phyloP scores from a whole-genome alignment of 2,329 filamentous ascomycete species.

The Trichoderma simmonsii region DNA sequence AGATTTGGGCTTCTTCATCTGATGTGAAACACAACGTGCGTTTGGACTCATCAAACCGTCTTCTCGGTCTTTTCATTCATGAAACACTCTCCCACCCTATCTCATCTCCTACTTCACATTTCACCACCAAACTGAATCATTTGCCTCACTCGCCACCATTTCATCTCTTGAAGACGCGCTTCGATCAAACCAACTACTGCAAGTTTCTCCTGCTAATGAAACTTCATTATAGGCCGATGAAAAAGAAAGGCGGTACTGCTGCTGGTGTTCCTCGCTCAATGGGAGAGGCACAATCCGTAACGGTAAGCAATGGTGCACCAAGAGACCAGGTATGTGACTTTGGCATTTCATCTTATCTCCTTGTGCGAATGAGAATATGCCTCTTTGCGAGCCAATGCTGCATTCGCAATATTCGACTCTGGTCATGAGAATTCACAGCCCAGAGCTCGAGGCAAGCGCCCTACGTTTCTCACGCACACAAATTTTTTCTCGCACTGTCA shows the following conservation, averaged over 20 bases:
- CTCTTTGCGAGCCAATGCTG: not conserved
- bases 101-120: not conserved
- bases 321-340: slow-evolving; percentile 51
- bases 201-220: not conserved
- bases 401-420: not conserved
- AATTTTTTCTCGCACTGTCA: slow-evolving; percentile 16
- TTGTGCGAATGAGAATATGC: not conserved
- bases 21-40: not conserved
- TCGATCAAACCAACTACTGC: not conserved
- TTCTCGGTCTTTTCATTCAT: too few relatives aligned
- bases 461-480: not conserved
- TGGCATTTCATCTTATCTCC: not conserved
- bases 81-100: not conserved
- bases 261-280: slow-evolving; percentile 65
- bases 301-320: slow-evolving; percentile 50
- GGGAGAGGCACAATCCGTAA: slow-evolving; percentile 62
- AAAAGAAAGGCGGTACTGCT: slow-evolving; percentile 68
- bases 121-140: not conserved
- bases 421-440: not conserved
- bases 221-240: slow-evolving; percentile 55
- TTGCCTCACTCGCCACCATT: not conserved
- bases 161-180: not conserved
- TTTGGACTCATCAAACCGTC: not conserved
- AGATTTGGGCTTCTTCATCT: not conserved
- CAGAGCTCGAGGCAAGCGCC: not conserved